Conservation (phyloP, 2,329 filamentous ascomycete genomes). For the Nigrospora sphaerica region DNA sequence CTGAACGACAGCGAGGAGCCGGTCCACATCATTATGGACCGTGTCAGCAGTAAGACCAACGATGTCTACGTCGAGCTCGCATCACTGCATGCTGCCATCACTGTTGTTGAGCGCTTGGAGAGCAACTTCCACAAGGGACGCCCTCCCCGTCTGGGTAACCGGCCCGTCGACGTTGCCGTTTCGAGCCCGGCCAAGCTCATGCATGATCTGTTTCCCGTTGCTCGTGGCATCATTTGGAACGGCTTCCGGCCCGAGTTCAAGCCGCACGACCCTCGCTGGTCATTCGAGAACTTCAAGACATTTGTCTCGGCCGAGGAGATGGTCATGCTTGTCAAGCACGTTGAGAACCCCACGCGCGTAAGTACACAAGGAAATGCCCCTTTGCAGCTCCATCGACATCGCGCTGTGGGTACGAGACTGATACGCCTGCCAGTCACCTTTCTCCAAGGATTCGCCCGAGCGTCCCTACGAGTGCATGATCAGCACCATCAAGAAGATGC, state of each 20-base stretch:
- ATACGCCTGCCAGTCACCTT: conserved; percentile 40
- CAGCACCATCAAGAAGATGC: conserved; percentile 55
- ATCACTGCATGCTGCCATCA: conserved; percentile 42
- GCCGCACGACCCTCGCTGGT: conserved; percentile 24
- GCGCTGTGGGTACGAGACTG: too few species aligned
- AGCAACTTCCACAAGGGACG: conserved; percentile 18
- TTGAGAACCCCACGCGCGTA: conserved; percentile 55
- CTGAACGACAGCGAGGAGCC: conserved; percentile 32
- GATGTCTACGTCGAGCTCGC: conserved; percentile 38
- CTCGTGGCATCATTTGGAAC: conserved; percentile 49
- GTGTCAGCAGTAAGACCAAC: conserved; percentile 36
- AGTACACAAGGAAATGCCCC: conserved; percentile 22
- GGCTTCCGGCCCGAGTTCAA: conserved; percentile 34
- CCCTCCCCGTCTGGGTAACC: conserved; percentile 45
- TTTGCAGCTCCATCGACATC: conserved; percentile 3
- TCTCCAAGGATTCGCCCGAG: conserved; percentile 54
- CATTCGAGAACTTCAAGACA: conserved; percentile 49
- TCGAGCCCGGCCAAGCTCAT: conserved; percentile 51
- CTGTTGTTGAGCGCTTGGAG: conserved; percentile 42
- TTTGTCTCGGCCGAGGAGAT: conserved; percentile 58
- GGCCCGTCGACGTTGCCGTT: conserved; percentile 49
- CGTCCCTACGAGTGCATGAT: conserved; percentile 60
- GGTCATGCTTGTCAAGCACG: conserved; percentile 56
- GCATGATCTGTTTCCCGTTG: conserved; percentile 54
- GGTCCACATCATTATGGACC: conserved; percentile 42